These are phyloP conservation scores for Claviceps purpurea DNA, from an alignment of 2,329 filamentous ascomycete species.

Conservation along the genomic window DNA sequence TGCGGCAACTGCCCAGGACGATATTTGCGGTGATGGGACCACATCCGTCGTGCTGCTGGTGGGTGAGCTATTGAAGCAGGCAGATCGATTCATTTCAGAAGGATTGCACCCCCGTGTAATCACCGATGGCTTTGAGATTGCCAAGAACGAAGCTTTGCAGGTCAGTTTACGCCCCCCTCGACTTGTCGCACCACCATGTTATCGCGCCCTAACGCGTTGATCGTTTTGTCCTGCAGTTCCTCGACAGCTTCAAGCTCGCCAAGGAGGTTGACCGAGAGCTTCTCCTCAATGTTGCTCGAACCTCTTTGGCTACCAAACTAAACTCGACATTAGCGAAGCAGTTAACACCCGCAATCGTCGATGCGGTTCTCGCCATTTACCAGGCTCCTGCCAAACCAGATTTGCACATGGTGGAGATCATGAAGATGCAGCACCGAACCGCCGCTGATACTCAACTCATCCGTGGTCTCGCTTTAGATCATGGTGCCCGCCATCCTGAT, in stretches of 20 bases:
- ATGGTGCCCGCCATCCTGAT: constrained; percentile 91
- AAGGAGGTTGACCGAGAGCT: constrained; percentile 87
- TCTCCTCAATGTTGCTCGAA: constrained; percentile 81
- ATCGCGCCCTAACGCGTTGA: neutral
- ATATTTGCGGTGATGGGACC: constrained; percentile 95
- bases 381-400: constrained; percentile 82
- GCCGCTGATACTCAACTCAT: constrained; percentile 95
- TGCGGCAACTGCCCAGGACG: constrained; percentile 92
- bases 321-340: constrained; percentile 79
- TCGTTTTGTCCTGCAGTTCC: constrained; percentile 46
- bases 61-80: constrained; percentile 94
- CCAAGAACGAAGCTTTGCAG: constrained; percentile 84
- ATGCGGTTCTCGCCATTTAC: constrained; percentile 91
- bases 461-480: constrained; percentile 80
- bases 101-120: constrained; percentile 95
- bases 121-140: constrained; percentile 94
- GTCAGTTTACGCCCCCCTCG: constrained; percentile 26
- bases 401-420: constrained; percentile 98
- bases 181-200: neutral
- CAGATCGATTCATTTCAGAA: constrained; percentile 88
- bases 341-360: constrained; percentile 89
- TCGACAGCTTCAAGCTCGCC: constrained; percentile 83
- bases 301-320: constrained; percentile 89
- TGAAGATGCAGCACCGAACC: constrained; percentile 99
- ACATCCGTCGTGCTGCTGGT: constrained; percentile 92